Conservation (phyloP, 352 stramenopile genomes). For the Plasmopara viticola region DNA sequence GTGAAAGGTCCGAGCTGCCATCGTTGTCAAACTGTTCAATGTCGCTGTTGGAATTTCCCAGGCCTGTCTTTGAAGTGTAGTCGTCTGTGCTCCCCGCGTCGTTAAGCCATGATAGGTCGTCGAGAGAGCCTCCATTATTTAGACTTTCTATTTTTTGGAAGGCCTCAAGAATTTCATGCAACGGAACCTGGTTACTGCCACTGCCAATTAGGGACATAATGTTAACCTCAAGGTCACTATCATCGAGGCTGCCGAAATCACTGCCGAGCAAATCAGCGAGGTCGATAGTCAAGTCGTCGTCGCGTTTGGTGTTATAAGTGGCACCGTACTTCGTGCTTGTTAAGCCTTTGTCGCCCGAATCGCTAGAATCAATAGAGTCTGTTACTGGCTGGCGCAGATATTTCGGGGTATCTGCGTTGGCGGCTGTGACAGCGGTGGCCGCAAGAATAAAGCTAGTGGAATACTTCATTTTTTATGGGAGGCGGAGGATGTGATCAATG, state of each 20-base stretch:
- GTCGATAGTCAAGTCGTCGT: slow-evolving; percentile 18
- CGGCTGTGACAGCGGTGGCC: slow-evolving; percentile 16
- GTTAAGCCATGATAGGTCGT: slow-evolving; percentile 2
- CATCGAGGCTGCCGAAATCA: slow-evolving; percentile 10
- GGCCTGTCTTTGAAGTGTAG: not conserved
- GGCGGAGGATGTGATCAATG: slow-evolving; percentile 4
- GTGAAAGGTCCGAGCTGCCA: not conserved
- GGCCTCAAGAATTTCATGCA: slow-evolving; percentile 18
- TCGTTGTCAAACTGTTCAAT: not conserved
- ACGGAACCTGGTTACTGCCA: slow-evolving; percentile 18
- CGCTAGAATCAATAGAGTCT: slow-evolving; percentile 1
- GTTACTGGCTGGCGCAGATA: slow-evolving; percentile 11
- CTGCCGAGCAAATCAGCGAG: slow-evolving; percentile 19
- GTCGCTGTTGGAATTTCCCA: not conserved
- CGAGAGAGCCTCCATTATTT: slow-evolving; percentile 7
- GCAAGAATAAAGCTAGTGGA: slow-evolving; percentile 16
- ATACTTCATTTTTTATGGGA: slow-evolving; percentile 23
- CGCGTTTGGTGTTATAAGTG: slow-evolving; percentile 12
- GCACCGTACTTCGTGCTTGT: slow-evolving; percentile 8
- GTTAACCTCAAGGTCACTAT: slow-evolving; percentile 12
- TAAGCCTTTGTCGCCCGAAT: slow-evolving; percentile 12
- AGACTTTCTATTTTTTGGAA: slow-evolving; percentile 5
- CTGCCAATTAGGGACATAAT: slow-evolving; percentile 21
- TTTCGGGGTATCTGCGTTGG: slow-evolving; percentile 11
- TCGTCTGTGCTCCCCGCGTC: not conserved